phyloP scores from a whole-genome alignment of 441 rosid genomes.

The Syzygium malaccense region DNA sequence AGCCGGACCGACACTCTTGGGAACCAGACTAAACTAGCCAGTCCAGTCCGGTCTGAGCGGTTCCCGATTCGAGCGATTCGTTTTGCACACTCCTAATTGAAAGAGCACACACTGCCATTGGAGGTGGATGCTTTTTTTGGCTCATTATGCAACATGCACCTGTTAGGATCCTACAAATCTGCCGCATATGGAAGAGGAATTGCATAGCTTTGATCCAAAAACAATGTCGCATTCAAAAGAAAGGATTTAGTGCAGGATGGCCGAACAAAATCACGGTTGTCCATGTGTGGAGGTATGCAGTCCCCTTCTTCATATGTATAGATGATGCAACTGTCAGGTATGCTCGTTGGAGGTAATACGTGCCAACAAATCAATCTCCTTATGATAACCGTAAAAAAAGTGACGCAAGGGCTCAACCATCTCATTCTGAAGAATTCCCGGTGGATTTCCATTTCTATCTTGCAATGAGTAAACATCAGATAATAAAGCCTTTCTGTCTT shows the following conservation, averaged over 20 bases:
- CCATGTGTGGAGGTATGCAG: constrained; percentile 88
- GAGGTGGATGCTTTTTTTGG: background rate
- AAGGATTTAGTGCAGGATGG: constrained; percentile 90
- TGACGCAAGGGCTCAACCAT: constrained; percentile 63
- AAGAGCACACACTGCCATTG: background rate
- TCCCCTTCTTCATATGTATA: constrained; percentile 34
- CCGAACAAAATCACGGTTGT: constrained; percentile 70
- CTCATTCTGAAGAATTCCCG: constrained; percentile 61
- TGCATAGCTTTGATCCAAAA: constrained; percentile 45
- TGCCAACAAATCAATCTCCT: constrained; percentile 74
- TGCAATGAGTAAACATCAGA: constrained; percentile 17
- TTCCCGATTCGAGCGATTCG: too few relatives aligned
- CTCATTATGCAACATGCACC: background rate
- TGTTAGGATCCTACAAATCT: background rate
- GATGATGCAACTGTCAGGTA: constrained; percentile 79
- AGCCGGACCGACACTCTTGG: too few relatives aligned
- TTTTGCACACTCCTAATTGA: background rate
- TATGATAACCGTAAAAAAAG: constrained; percentile 29
- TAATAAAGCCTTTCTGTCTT: background rate
- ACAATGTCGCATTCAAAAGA: constrained; percentile 62
- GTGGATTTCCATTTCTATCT: constrained; percentile 78
- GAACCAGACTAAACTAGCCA: too few relatives aligned
- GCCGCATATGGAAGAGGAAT: background rate
- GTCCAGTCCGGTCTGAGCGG: too few relatives aligned
- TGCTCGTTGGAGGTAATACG: constrained; percentile 70